Evolutionary conservation across 169 alveolate genomes (phyloP).

Genomic region (Cryptosporidium canis): DNA sequence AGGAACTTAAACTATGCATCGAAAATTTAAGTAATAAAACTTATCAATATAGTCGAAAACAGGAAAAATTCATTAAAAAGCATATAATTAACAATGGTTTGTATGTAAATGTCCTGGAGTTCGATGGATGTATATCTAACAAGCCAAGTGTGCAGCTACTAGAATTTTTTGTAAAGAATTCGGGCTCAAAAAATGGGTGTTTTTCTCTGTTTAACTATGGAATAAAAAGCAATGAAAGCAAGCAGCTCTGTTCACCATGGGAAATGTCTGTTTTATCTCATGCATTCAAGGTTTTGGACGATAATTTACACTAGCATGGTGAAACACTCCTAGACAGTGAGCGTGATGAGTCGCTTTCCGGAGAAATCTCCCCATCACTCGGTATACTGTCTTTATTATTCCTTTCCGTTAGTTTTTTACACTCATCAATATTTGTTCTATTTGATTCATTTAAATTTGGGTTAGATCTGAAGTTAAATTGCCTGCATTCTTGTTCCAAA

Average conservation of each 20-base stretch:
- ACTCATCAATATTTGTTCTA: not conserved
- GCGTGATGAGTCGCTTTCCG: constrained; percentile 42
- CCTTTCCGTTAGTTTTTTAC: not conserved
- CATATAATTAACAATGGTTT: not conserved
- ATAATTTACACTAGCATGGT: not conserved
- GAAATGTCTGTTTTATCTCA: not conserved
- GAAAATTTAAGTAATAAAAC: constrained; percentile 13
- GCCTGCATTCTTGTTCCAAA: not conserved
- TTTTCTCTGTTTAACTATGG: too few relatives aligned
- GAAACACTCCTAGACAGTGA: constrained; percentile 63
- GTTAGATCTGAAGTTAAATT: not conserved
- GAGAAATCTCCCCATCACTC: constrained; percentile 70
- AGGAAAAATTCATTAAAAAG: constrained; percentile 50
- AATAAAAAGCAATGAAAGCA: too few relatives aligned
- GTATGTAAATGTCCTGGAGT: constrained; percentile 4
- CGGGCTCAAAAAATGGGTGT: not conserved
- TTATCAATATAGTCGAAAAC: constrained; percentile 37
- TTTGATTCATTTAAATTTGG: not conserved
- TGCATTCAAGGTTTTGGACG: not conserved
- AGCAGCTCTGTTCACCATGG: not conserved
- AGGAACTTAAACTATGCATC: constrained; percentile 23
- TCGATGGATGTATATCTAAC: not conserved
- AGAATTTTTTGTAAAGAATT: not conserved
- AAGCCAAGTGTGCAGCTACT: not conserved
- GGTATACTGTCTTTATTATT: not conserved